These are phyloP conservation scores for Taphrina betulina DNA, from an alignment of 1,139 yeast genomes.

Conservation along the genomic window DNA sequence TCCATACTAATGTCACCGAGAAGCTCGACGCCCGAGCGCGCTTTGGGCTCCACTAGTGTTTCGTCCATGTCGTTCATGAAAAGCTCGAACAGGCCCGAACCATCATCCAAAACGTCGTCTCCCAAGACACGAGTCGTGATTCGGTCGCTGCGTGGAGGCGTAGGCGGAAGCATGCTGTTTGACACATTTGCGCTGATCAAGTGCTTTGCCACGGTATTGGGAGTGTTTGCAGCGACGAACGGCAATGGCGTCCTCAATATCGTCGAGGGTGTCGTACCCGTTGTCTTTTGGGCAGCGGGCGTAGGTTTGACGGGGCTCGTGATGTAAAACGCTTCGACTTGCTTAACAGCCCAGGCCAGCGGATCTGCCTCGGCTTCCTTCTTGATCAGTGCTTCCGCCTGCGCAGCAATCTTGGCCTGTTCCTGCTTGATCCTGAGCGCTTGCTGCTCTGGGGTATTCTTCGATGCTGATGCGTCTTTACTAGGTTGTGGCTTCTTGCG, in stretches of 20 bases:
- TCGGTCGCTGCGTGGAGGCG: constrained; percentile 23
- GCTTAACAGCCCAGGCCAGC: constrained; percentile 28
- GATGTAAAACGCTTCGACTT: constrained; percentile 11
- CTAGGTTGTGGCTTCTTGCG: constrained; percentile 28
- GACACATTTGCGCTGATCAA: background rate
- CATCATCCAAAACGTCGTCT: constrained; percentile 4
- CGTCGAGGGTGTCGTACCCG: constrained; percentile 15
- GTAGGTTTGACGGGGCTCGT: background rate
- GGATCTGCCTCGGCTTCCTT: constrained; percentile 32
- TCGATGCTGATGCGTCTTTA: background rate
- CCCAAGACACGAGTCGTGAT: constrained; percentile 20
- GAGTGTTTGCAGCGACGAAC: constrained; percentile 25
- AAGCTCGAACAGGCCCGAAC: constrained; percentile 4
- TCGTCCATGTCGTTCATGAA: background rate
- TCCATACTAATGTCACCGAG: constrained; percentile 8
- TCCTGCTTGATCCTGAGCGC: constrained; percentile 13
- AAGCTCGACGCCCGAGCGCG: background rate
- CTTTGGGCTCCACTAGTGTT: background rate
- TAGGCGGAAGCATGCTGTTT: constrained; percentile 4
- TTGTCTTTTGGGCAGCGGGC: background rate
- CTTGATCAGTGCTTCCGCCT: constrained; percentile 17
- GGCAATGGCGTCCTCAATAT: constrained; percentile 18
- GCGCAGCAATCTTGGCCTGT: constrained; percentile 19
- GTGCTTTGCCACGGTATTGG: constrained; percentile 7
- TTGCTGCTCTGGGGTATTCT: constrained; percentile 9